Evolutionary conservation across 768 basidiomycete genomes (phyloP).

Genomic region (Favolaschia claudopus): DNA sequence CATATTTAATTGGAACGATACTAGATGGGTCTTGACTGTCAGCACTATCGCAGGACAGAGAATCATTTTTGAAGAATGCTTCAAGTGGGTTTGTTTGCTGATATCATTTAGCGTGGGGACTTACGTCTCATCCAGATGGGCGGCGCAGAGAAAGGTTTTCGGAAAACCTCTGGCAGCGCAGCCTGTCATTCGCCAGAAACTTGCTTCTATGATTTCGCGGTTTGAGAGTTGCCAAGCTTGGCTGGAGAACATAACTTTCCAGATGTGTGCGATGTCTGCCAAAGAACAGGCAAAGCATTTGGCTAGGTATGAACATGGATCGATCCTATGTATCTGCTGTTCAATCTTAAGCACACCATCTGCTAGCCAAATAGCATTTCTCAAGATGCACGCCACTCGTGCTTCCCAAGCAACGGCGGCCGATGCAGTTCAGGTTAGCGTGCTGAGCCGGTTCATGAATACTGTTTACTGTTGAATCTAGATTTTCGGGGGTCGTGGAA

Average conservation of each 20-base stretch:
- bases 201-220: slow-evolving; percentile 79
- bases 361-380: slow-evolving; percentile 67
- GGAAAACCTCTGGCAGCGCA: too few relatives aligned
- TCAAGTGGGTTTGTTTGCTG: slow-evolving; percentile 49
- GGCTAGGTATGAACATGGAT: slow-evolving; percentile 59
- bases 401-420: slow-evolving; percentile 70
- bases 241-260: slow-evolving; percentile 85
- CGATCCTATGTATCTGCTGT: background rate
- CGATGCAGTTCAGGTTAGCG: slow-evolving; percentile 68
- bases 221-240: slow-evolving; percentile 77
- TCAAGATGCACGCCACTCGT: slow-evolving; percentile 74
- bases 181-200: slow-evolving; percentile 88
- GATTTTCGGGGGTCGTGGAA: slow-evolving; percentile 89
- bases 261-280: slow-evolving; percentile 88
- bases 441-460: background rate
- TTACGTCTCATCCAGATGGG: slow-evolving; percentile 82
- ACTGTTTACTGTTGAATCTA: slow-evolving; percentile 24
- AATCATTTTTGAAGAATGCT: slow-evolving; percentile 54
- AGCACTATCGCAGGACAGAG: slow-evolving; percentile 67
- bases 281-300: slow-evolving; percentile 79
- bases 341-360: slow-evolving; percentile 1
- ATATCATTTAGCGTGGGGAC: too few relatives aligned
- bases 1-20: slow-evolving; percentile 91
- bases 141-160: too few relatives aligned
- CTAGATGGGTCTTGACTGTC: slow-evolving; percentile 86